These are phyloP conservation scores for Colletotrichum higginsianum DNA, from an alignment of 2,329 filamentous ascomycete species.

Conservation along the genomic window DNA sequence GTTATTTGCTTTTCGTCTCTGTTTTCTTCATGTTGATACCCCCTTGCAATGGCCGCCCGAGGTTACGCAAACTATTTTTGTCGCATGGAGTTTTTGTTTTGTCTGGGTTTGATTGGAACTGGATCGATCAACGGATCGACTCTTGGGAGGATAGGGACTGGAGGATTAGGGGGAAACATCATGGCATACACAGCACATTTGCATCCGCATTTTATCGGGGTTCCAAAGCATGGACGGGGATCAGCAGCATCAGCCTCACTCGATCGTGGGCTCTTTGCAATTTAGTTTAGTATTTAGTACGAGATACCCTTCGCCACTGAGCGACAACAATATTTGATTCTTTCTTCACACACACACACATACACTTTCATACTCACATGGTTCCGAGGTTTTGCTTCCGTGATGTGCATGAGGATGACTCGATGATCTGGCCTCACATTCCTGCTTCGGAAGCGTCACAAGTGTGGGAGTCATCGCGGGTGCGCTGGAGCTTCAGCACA, in stretches of 20 bases:
- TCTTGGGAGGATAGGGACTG: not conserved
- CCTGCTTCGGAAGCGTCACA: conserved; percentile 12
- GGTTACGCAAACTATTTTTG: conserved; percentile 26
- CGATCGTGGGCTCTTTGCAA: conserved; percentile 11
- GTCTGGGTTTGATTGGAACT: not conserved
- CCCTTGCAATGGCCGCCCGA: conserved; percentile 25
- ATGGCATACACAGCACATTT: conserved; percentile 35
- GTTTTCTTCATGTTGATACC: conserved; percentile 39
- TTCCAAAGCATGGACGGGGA: not conserved
- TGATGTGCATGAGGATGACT: not conserved
- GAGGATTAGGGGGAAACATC: conserved; percentile 17
- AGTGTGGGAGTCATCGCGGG: conserved; percentile 14
- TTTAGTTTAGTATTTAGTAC: conserved; percentile 35
- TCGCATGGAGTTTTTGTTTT: conserved; percentile 32
- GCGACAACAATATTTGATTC: conserved; percentile 39
- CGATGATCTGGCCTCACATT: not conserved
- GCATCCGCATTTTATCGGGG: conserved; percentile 32
- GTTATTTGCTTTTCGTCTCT: not conserved
- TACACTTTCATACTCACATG: not conserved
- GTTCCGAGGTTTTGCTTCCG: not conserved
- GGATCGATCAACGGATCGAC: conserved; percentile 33
- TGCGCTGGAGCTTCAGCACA: not conserved
- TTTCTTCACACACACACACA: conserved; percentile 8
- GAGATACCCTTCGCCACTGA: conserved; percentile 41
- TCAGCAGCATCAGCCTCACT: conserved; percentile 26